Percentiles rank a stretch among this genome's conserved stretches.
Conservation (phyloP, 2,329 filamentous ascomycete genomes). For the Dactylellina drechsleri region DNA sequence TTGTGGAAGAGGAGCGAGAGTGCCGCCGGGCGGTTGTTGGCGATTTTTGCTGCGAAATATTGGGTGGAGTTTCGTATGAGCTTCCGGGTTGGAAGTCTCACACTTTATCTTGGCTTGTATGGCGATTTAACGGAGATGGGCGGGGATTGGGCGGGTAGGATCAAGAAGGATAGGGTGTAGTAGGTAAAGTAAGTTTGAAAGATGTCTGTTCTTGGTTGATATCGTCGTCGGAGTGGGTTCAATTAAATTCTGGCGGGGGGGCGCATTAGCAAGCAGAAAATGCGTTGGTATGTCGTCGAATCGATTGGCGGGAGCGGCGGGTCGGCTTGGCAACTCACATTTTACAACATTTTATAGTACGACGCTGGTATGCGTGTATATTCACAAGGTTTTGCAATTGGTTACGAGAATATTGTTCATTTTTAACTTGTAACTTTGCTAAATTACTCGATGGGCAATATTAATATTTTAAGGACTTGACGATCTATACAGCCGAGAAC, state of each 20-base stretch:
- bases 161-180: not conserved
- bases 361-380: not conserved
- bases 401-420: no score
- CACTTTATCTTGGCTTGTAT: conserved; percentile 11
- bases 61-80: conserved; percentile 48
- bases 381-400: not conserved
- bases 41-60: conserved; percentile 54
- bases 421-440: no score
- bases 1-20: conserved; percentile 55
- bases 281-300: conserved; percentile 1
- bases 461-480: no score
- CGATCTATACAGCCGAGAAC: no score
- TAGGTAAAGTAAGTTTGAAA: not conserved
- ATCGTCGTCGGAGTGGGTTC: not conserved
- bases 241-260: not conserved
- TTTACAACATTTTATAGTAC: not conserved
- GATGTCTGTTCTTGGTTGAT: not conserved
- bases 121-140: conserved; percentile 1
- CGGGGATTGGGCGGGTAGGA: not conserved
- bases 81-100: conserved; percentile 53
- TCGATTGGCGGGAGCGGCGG: not conserved
- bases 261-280: not conserved
- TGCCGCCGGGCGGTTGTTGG: conserved; percentile 49
- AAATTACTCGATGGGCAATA: no score
- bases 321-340: not conserved